Conservation (phyloP, 257 asterid genomes). For the Solanum chaucha region DNA sequence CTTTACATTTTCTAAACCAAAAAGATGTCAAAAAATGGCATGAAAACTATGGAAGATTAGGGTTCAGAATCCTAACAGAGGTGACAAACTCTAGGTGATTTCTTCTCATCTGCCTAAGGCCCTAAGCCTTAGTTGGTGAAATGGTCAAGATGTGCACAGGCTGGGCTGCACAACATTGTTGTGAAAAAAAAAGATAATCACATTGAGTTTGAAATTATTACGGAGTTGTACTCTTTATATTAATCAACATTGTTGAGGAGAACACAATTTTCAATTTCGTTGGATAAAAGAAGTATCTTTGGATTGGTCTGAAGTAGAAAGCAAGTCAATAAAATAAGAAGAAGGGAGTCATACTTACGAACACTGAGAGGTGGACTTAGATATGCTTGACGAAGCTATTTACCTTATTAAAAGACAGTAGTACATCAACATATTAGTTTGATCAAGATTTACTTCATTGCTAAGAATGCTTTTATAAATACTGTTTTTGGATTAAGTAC, state of each 20-base stretch:
- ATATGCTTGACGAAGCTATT: not conserved
- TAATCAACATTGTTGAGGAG: not conserved
- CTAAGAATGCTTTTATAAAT: not conserved
- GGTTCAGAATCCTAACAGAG: not conserved
- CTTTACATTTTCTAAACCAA: not conserved
- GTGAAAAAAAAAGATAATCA: not conserved
- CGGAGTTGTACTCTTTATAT: not conserved
- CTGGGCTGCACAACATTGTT: not conserved
- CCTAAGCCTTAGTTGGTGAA: not conserved
- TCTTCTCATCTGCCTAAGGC: not conserved
- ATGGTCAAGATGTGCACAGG: not conserved
- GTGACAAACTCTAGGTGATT: not conserved
- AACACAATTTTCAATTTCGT: not conserved
- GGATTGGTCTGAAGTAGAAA: not conserved
- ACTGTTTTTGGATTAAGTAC: not conserved
- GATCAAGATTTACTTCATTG: not conserved
- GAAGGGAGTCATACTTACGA: not conserved
- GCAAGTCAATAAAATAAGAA: not conserved
- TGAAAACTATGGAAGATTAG: not conserved
- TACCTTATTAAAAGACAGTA: not conserved
- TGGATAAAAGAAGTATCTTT: not conserved
- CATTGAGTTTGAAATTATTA: not conserved
- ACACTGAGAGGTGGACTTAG: not conserved
- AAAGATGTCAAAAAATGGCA: not conserved
- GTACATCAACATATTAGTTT: not conserved